These are phyloP conservation scores for Xylaria sp. DNA, from an alignment of 2,329 filamentous ascomycete genomes.

Conservation along the genomic window DNA sequence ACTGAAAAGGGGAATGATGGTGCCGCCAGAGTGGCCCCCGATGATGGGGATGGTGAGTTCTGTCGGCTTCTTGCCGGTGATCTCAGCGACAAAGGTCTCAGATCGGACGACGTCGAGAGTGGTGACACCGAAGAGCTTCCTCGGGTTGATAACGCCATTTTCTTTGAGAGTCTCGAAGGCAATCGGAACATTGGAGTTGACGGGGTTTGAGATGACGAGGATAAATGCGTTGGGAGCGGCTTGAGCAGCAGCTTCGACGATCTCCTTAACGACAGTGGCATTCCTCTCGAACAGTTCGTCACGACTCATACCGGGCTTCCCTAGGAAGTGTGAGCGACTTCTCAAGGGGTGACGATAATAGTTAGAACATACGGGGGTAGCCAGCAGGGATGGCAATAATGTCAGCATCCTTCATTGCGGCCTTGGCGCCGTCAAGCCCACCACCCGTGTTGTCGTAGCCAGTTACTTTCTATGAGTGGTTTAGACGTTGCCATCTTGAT, in stretches of 20 bases:
- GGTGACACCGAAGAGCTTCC: conserved; percentile 97
- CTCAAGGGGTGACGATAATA: conserved; percentile 7
- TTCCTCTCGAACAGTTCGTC: conserved; percentile 99
- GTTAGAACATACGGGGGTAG: conserved; percentile 79
- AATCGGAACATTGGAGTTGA: conserved; percentile 98
- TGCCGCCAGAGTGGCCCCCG: conserved; percentile 96
- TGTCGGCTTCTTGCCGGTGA: conserved; percentile 80
- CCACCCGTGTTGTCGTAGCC: conserved; percentile 87
- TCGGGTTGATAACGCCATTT: conserved; percentile 90
- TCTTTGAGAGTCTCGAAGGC: conserved; percentile 95
- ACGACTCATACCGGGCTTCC: conserved; percentile 99
- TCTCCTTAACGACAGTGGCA: conserved; percentile 93
- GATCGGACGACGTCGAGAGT: conserved; percentile 98
- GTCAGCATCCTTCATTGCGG: conserved; percentile 89
- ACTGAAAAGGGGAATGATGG: conserved; percentile 97
- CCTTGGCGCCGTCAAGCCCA: conserved; percentile 85
- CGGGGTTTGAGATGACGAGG: conserved; percentile 98
- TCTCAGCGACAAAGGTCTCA: conserved; percentile 91
- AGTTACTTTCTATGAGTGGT: conserved; percentile 70
- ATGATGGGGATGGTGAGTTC: conserved; percentile 89
- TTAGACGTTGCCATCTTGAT: conserved; percentile 37
- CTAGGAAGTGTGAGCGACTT: conserved; percentile 54
- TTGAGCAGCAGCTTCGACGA: conserved; percentile 87
- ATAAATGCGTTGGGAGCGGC: conserved; percentile 91
- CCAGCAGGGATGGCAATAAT: conserved; percentile 97